Evolutionary conservation across 163 green algal genomes (phyloP).

Genomic region (Picocystis sp.): DNA sequence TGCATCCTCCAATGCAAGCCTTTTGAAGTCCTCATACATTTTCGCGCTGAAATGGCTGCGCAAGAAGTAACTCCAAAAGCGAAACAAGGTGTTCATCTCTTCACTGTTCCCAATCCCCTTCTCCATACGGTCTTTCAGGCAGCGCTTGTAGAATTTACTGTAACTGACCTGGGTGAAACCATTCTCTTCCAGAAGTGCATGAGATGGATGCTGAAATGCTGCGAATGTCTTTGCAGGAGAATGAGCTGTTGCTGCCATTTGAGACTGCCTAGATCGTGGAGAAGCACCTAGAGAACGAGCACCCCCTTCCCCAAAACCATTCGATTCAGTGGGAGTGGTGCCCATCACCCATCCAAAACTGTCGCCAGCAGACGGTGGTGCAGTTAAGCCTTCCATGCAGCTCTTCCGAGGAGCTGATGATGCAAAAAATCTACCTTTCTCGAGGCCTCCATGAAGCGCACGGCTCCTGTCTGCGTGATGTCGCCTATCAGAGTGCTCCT

Average conservation of each 20-base stretch:
- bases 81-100: conserved; percentile 2
- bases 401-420: too few relatives aligned
- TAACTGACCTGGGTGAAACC: conserved; percentile 84
- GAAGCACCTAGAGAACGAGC: conserved; percentile 15
- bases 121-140: conserved; percentile 46
- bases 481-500: not conserved
- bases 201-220: conserved; percentile 54
- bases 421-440: too few relatives aligned
- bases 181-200: conserved; percentile 72
- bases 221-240: conserved; percentile 47
- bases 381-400: too few relatives aligned
- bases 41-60: not conserved
- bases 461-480: not conserved
- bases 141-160: conserved; percentile 60
- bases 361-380: conserved; percentile 15
- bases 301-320: conserved; percentile 14
- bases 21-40: conserved; percentile 1
- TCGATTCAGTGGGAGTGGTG: conserved; percentile 33
- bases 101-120: conserved; percentile 11
- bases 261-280: conserved; percentile 12
- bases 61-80: conserved; percentile 1
- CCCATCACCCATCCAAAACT: conserved; percentile 60
- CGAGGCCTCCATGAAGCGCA: too few relatives aligned
- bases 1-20: conserved; percentile 19
- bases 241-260: conserved; percentile 15